Evolutionary conservation across 192 early-diverging fungal genomes (phyloP), one percentile per base, ranked within the genome.

Genomic region (Coemansia sp.): DNA sequence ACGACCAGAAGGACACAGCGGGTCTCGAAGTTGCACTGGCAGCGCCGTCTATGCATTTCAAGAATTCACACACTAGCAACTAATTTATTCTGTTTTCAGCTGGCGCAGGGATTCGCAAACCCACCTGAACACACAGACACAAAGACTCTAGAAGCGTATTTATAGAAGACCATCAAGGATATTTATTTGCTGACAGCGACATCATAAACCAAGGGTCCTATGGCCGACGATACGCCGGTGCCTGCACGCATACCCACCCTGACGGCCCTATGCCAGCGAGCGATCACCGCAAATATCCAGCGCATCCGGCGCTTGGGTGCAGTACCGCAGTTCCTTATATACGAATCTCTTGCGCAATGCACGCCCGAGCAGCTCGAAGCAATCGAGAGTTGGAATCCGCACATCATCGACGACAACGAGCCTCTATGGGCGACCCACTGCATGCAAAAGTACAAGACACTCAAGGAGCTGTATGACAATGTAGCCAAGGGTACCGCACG

Each of bases 341-440:
- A 53, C 12, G 70, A 70, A 0, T 70, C 56, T 6, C 70, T 81
- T 4, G 66, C 67, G 8, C 67, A 66, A 23, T 81, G 79, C 67
- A 75, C 71, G 52, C 64, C 74, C 0, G 70, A 81, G 61, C 73
- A 81, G 56, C 70, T 81, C 16, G 70, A 70, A 30, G 49, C 45
- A 6, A 61, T 81, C 60, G 79, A 81, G 55, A 63, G 60, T 57
- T 34, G 58, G 59, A 81, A 81, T 31, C 79, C 79, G 39, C 73
- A 72, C 26, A 69, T 81, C 34, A 33, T 69, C 21, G 56, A 59
- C 1, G 79, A 81, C 59, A 81, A 75, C 67, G 73, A 75, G 59
- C 34, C 63, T 2, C 48, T 81, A 57, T 81, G 79, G 79, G 53
- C 49, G 51, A 51, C 56, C 42, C 67, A 70, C 37, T 70, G 67